Evolutionary conservation across 441 rosid species (phyloP).

Genomic region (Populus hybrid): DNA sequence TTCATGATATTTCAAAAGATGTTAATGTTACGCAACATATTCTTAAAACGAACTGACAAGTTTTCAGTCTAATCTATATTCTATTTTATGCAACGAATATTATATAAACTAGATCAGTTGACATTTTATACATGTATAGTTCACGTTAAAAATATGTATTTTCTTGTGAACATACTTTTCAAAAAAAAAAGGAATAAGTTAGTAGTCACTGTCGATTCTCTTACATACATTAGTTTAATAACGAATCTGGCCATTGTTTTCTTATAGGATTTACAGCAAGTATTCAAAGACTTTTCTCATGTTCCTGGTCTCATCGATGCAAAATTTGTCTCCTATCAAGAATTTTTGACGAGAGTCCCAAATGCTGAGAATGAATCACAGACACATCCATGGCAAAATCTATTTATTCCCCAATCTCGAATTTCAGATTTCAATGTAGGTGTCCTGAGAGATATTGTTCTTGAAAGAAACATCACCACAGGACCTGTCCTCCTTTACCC

Average conservation of each 20-base stretch:
- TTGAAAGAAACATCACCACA: conserved; percentile 51
- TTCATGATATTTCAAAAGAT: no score
- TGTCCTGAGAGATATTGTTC: conserved; percentile 59
- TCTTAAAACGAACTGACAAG: no score
- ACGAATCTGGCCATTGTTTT: background rate
- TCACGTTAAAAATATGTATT: no score
- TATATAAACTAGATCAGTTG: no score
- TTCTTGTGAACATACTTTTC: no score
- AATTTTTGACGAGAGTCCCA: conserved; percentile 69
- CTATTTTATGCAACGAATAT: no score
- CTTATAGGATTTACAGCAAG: conserved; percentile 40
- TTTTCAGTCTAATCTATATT: no score
- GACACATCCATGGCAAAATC: conserved; percentile 84
- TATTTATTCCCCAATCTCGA: conserved; percentile 73
- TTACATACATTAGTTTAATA: no score
- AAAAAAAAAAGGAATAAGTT: no score
- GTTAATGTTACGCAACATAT: no score
- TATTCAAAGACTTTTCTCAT: conserved; percentile 36
- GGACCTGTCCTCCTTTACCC: conserved; percentile 75
- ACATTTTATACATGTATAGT: no score
- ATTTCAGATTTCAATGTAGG: conserved; percentile 53
- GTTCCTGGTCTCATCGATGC: conserved; percentile 35
- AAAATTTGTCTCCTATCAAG: conserved; percentile 51
- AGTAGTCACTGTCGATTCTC: no score
- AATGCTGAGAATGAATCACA: conserved; percentile 41